phyloP scores from a whole-genome alignment of 495 filamentous ascomycete genomes.

The Penicillium angulare region DNA sequence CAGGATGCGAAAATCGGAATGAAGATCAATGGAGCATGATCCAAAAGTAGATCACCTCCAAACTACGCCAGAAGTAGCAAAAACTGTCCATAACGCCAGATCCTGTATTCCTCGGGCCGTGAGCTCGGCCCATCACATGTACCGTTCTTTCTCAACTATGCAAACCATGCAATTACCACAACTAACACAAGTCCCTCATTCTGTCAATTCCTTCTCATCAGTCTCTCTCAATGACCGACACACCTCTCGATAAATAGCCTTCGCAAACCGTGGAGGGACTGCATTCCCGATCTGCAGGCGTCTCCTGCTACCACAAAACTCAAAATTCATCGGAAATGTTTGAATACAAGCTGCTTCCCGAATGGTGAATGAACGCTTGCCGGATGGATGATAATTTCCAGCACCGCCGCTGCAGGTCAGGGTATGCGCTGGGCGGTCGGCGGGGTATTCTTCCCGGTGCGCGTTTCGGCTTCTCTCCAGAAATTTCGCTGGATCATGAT shows the following conservation, averaged over 20 bases:
- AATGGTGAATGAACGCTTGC: slow-evolving; percentile 62
- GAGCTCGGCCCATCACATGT: slow-evolving; percentile 4
- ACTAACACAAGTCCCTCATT: neutral
- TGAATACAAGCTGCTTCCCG: slow-evolving; percentile 77
- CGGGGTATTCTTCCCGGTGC: slow-evolving; percentile 33
- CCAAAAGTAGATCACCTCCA: no score
- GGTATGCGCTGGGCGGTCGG: slow-evolving; percentile 51
- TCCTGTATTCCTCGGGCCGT: no score
- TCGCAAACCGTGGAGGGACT: slow-evolving; percentile 66
- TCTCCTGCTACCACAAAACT: slow-evolving; percentile 48
- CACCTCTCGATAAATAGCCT: slow-evolving; percentile 58
- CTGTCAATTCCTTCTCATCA: slow-evolving; percentile 45
- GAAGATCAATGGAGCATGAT: no score
- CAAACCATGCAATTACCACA: no score
- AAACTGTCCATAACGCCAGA: no score
- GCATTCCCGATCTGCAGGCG: slow-evolving; percentile 86
- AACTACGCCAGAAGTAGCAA: no score
- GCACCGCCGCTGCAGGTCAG: slow-evolving; percentile 71
- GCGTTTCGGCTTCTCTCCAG: slow-evolving; percentile 10
- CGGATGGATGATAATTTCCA: slow-evolving; percentile 67
- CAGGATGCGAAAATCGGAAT: neutral
- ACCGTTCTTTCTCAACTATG: no score
- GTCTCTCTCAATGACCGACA: slow-evolving; percentile 53
- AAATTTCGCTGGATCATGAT: slow-evolving; percentile 46
- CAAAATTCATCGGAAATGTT: slow-evolving; percentile 65